These are phyloP conservation scores for Aspergillus sp. DNA, from an alignment of 2,329 filamentous ascomycete species.

Conservation along the genomic window DNA sequence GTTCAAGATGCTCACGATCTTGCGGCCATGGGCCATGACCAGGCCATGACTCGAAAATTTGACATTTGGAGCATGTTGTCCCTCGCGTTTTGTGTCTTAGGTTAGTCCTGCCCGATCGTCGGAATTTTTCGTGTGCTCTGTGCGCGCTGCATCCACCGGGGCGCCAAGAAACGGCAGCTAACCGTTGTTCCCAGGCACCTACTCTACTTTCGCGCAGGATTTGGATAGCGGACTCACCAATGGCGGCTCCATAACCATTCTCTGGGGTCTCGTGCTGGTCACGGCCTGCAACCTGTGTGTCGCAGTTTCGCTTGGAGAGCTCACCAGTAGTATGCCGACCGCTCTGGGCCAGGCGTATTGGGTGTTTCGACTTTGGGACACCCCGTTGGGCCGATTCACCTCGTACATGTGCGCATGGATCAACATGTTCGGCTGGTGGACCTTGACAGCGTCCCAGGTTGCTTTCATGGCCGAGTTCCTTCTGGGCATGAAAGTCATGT, in stretches of 20 bases:
- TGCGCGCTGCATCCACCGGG: neutral
- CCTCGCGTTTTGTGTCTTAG: conserved; percentile 59
- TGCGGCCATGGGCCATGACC: conserved; percentile 46
- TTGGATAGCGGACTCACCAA: conserved; percentile 56
- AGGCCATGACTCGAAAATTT: conserved; percentile 53
- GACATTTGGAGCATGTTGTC: conserved; percentile 59
- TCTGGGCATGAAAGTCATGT: conserved; percentile 59
- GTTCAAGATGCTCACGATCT: conserved; percentile 46
- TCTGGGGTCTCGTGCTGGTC: conserved; percentile 70
- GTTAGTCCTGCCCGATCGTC: conserved; percentile 16
- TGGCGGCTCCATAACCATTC: conserved; percentile 67
- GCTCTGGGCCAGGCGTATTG: conserved; percentile 63
- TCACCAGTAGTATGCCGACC: conserved; percentile 64
- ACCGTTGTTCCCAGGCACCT: conserved; percentile 45
- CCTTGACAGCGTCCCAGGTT: conserved; percentile 57
- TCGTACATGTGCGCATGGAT: conserved; percentile 64
- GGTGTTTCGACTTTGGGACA: conserved; percentile 50
- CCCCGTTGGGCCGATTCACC: conserved; percentile 49
- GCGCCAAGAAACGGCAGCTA: conserved; percentile 14
- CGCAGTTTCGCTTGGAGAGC: conserved; percentile 66
- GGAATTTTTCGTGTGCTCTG: neutral
- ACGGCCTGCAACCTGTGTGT: conserved; percentile 64
- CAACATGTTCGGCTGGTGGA: conserved; percentile 63
- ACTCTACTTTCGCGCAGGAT: conserved; percentile 59
- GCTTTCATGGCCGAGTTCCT: conserved; percentile 63